These are phyloP conservation scores for Trypanosoma melophagium DNA, from an alignment of 208 protist species.

Conservation along the genomic window DNA sequence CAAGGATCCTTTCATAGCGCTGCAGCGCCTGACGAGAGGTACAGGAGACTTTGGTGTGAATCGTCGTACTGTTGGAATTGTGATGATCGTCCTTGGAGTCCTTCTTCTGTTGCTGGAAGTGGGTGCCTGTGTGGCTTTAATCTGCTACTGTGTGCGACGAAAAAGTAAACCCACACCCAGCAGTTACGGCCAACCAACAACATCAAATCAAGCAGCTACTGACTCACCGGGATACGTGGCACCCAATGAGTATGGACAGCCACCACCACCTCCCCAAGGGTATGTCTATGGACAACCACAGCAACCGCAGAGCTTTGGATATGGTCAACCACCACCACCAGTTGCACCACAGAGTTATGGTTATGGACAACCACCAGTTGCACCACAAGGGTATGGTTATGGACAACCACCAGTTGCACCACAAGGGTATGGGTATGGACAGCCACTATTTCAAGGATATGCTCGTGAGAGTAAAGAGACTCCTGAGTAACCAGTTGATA, in stretches of 20 bases:
- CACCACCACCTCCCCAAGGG: neutral
- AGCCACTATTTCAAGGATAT: neutral
- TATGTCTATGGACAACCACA: conserved; percentile 12
- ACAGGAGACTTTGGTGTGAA: conserved; percentile 8
- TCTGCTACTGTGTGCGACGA: conserved; percentile 19
- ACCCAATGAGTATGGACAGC: conserved; percentile 7
- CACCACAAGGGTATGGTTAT: neutral
- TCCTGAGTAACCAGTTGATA: too few relatives aligned
- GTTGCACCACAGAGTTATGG: neutral
- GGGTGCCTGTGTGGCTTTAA: conserved; percentile 2
- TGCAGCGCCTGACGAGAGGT: conserved; percentile 14
- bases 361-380: conserved; percentile 15
- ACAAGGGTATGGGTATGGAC: neutral
- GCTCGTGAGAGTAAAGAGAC: too few relatives aligned
- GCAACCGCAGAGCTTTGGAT: neutral
- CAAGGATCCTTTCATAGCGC: conserved; percentile 25
- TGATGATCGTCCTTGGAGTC: conserved; percentile 11
- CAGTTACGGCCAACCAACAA: neutral
- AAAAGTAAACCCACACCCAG: conserved; percentile 4
- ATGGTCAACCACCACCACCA: conserved; percentile 13
- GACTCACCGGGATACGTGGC: neutral
- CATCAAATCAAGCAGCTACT: neutral
- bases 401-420: neutral
- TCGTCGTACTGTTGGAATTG: conserved; percentile 16
- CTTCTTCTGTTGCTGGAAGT: conserved; percentile 25